Percentiles rank a stretch among this genome's conserved stretches.
These are phyloP conservation scores for Globisporangium camurandrum DNA, from an alignment of 352 stramenopile species.

Conservation along the genomic window DNA sequence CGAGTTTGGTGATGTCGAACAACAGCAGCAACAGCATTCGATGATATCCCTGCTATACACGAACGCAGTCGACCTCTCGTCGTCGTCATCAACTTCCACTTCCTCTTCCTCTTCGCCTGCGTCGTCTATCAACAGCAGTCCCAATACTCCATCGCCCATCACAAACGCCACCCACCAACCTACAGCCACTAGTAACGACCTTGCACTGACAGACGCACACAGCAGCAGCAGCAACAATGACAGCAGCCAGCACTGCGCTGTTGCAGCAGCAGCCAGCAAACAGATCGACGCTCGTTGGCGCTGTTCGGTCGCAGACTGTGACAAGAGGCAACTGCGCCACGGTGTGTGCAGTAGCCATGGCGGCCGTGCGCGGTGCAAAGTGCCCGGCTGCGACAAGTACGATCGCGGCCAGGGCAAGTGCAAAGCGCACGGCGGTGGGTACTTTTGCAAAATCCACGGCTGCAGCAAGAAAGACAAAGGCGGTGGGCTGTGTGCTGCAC, in stretches of 20 bases:
- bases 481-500: slow-evolving; percentile 63
- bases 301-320: slow-evolving; percentile 50
- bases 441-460: slow-evolving; percentile 67
- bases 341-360: slow-evolving; percentile 68
- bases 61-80: background rate
- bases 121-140: background rate
- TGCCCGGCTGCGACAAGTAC: slow-evolving; percentile 69
- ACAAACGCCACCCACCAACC: no score
- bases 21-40: slow-evolving; percentile 6
- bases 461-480: slow-evolving; percentile 84
- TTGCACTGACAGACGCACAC: background rate
- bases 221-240: slow-evolving; percentile 11
- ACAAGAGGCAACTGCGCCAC: slow-evolving; percentile 73
- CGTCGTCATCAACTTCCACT: background rate
- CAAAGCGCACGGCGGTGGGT: slow-evolving; percentile 76
- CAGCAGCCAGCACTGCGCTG: slow-evolving; percentile 62
- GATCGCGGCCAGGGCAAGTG: slow-evolving; percentile 71
- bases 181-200: background rate
- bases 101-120: no score
- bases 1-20: background rate
- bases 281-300: slow-evolving; percentile 57
- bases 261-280: no score
- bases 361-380: slow-evolving; percentile 62
- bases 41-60: slow-evolving; percentile 4
- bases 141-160: no score